Base-by-base conservation (phyloP, 2,329 filamentous ascomycete species). In the Fusarium sp. region DNA sequence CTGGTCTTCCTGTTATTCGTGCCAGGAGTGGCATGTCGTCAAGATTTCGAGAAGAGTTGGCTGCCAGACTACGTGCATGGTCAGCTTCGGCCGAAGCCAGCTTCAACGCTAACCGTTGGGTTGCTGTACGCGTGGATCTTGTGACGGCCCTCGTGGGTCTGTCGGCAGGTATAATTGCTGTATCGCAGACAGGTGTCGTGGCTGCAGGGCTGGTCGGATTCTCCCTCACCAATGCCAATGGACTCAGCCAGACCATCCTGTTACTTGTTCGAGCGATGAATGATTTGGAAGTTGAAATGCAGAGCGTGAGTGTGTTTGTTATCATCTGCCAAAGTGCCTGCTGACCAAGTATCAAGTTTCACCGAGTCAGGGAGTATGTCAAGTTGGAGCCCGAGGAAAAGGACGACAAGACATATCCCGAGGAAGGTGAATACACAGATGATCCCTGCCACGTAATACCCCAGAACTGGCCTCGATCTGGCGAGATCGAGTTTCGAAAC, bases 91-190 rank as follows among this genome's bases (percentile, higher is more conserved):
- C 83, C 1, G 87, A 89, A 75, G 81, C 87, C 2, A 85, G 84
- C 53, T 89, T 84, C 70, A 89, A 89, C 77, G 86, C 85, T 68
- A 90, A 90, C 75, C 85, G 88, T 13, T 90, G 88, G 88, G 86
- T 90, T 6, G 83, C 85, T 3, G 83, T 90, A 44, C 85, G 88
- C 10, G 82, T 88, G 9, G 88, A 90, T 69, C 83, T 89, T 73
- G 85, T 87, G 59, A 88, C 87, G 4, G 87, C 87, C 1, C 78
- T 88, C 4, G 86, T 89, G 17, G 84, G 85, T 18, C 81, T 88
- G 3, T 82, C 82, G 15, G 88, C 88, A 1, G 88, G 88, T 14
- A 82, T 84, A 51, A 88, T 90, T 56, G 88, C 88, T 11, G 83
- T 88, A 12, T 84, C 82, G 20, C 83, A 87, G 70, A 83, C 84